Conservation (phyloP, 2,329 filamentous ascomycete genomes). For the Phoma sp. region DNA sequence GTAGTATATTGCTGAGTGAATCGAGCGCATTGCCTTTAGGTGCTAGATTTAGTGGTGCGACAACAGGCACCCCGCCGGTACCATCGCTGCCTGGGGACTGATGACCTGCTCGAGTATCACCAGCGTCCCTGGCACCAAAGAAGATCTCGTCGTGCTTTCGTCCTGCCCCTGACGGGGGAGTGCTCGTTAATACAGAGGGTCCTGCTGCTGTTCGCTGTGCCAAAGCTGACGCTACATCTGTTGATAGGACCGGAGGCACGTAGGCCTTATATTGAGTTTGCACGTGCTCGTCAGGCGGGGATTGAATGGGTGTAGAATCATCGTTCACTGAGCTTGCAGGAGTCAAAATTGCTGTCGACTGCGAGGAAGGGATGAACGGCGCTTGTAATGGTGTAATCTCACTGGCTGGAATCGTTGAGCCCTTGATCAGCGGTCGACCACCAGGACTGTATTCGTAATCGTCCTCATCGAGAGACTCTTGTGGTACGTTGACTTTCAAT, state of each 20-base stretch:
- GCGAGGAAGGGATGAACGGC: constrained; percentile 28
- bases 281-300: constrained; percentile 32
- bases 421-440: constrained; percentile 55
- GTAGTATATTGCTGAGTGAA: constrained; percentile 29
- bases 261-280: constrained; percentile 44
- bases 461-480: constrained; percentile 18
- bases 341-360: constrained; percentile 41
- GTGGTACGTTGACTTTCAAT: constrained; percentile 24
- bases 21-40: constrained; percentile 25
- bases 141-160: constrained; percentile 45
- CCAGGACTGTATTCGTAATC: constrained; percentile 58
- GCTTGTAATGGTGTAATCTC: constrained; percentile 23
- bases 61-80: constrained; percentile 29
- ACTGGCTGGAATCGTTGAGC: constrained; percentile 7
- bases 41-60: constrained; percentile 33
- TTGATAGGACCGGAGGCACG: constrained; percentile 28
- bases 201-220: constrained; percentile 34
- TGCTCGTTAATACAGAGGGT: constrained; percentile 19
- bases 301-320: constrained; percentile 40
- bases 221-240: constrained; percentile 16
- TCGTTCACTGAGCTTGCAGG: constrained; percentile 45
- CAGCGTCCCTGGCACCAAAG: constrained; percentile 31
- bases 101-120: constrained; percentile 19
- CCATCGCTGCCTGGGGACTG: constrained; percentile 25
- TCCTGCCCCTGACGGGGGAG: constrained; percentile 13